A percentile compares a stretch with the other conserved stretches of the same genome.
Evolutionary conservation across 2,329 filamentous ascomycete species (phyloP).

Genomic region (Colletotrichum caudatum): DNA sequence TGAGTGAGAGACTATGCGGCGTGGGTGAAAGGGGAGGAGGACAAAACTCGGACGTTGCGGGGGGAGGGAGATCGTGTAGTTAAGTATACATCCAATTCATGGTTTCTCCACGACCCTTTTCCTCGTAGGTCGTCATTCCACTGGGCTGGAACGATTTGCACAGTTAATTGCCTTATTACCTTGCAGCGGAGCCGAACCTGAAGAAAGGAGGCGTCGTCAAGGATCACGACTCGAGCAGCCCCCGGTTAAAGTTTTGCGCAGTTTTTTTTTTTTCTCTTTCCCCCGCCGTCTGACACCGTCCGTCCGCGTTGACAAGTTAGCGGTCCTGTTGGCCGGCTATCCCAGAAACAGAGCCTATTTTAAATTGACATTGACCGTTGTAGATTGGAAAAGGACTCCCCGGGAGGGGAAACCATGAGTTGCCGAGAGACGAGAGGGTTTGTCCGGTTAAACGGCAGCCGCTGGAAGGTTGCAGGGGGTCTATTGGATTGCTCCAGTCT

Average conservation of each 20-base stretch:
- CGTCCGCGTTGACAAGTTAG: constrained; percentile 6
- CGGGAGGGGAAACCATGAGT: not conserved
- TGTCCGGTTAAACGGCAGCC: not conserved
- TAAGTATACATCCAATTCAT: constrained; percentile 20
- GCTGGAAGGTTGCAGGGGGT: not conserved
- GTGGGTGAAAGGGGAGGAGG: not conserved
- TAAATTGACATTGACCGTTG: not conserved
- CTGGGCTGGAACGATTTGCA: constrained; percentile 17
- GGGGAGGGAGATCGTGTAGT: not conserved
- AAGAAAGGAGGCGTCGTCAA: constrained; percentile 32
- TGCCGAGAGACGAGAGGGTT: not conserved
- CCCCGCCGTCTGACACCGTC: not conserved
- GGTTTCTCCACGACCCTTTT: not conserved
- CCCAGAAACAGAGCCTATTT: not conserved
- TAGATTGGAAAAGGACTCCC: not conserved
- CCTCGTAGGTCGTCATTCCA: constrained; percentile 11
- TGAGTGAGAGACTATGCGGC: constrained; percentile 25
- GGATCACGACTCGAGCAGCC: constrained; percentile 37
- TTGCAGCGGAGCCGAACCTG: constrained; percentile 30
- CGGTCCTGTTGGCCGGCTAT: not conserved
- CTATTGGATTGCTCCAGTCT: not conserved
- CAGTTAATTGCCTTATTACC: constrained; percentile 15
- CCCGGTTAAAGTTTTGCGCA: constrained; percentile 35
- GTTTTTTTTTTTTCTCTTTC: constrained; percentile 15
- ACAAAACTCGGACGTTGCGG: not conserved